Conservation (phyloP, 176 grass and related monocot genomes). For the Oryza nivara region DNA sequence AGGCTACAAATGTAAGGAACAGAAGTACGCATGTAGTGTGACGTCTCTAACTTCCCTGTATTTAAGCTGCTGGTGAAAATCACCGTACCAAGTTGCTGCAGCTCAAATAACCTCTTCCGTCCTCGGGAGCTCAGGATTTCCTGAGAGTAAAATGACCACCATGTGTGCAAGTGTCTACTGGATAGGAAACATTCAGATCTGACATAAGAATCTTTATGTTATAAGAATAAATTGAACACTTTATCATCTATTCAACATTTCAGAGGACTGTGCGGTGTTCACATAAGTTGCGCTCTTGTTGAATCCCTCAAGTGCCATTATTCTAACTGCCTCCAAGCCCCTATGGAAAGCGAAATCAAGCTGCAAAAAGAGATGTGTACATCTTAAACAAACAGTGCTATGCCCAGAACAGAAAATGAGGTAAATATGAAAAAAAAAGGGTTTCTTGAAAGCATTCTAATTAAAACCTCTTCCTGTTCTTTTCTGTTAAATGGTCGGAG, state of each 20-base stretch:
- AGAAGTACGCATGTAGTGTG: background rate
- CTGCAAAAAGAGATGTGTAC: constrained; percentile 47
- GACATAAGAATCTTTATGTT: background rate
- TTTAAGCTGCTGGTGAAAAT: constrained; percentile 7
- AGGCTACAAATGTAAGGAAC: background rate
- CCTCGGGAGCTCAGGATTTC: background rate
- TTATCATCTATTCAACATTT: constrained; percentile 71
- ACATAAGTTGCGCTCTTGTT: constrained; percentile 84
- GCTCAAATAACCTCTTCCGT: background rate
- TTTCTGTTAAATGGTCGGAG: constrained; percentile 75
- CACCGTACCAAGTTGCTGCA: background rate
- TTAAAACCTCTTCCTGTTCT: constrained; percentile 78
- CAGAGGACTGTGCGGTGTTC: constrained; percentile 56
- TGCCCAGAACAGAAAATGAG: background rate
- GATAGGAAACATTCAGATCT: background rate
- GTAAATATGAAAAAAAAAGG: background rate
- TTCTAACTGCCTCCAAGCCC: constrained; percentile 66
- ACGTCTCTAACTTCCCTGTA: background rate
- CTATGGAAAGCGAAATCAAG: constrained; percentile 81
- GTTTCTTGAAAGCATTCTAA: constrained; percentile 15
- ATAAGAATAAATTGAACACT: background rate
- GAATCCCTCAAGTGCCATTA: constrained; percentile 75
- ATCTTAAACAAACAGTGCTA: background rate
- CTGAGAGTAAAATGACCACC: background rate
- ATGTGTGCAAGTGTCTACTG: background rate